Conservation (phyloP, 2,329 filamentous ascomycete species). For the Chaetoscypha palmicola region DNA sequence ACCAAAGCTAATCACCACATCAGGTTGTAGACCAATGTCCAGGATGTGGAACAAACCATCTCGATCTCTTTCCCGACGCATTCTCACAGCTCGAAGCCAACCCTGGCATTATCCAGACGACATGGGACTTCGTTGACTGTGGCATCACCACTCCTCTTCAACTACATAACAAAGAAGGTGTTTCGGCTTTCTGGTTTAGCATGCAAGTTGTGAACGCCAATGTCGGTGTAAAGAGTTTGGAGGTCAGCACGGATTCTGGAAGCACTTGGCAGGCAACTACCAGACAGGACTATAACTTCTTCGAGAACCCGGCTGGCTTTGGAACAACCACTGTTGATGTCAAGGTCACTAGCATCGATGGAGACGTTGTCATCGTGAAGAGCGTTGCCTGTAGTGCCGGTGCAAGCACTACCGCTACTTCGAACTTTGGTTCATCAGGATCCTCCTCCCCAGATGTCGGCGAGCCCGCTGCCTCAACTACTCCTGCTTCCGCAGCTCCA, state of each 20-base stretch:
- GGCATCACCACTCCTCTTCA: conserved; percentile 42
- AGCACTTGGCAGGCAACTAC: conserved; percentile 50
- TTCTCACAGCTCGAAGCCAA: conserved; percentile 40
- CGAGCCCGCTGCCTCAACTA: not conserved
- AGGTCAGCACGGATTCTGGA: conserved; percentile 55
- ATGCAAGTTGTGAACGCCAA: conserved; percentile 61
- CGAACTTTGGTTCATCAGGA: conserved; percentile 21
- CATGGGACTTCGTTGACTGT: conserved; percentile 44
- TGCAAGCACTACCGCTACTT: conserved; percentile 16
- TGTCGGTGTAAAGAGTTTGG: conserved; percentile 46
- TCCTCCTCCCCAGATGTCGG: not conserved
- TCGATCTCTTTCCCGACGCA: conserved; percentile 48
- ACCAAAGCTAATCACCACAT: too few relatives aligned
- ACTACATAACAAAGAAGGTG: conserved; percentile 47
- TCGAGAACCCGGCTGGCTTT: conserved; percentile 52
- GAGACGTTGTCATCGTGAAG: conserved; percentile 44
- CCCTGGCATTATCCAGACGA: conserved; percentile 42
- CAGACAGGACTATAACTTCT: conserved; percentile 53
- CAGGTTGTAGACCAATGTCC: conserved; percentile 52
- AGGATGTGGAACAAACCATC: conserved; percentile 44
- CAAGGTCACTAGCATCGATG: conserved; percentile 46
- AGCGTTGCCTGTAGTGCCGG: conserved; percentile 37
- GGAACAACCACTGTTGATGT: conserved; percentile 47
- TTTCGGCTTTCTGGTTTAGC: conserved; percentile 47
- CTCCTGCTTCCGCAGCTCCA: conserved; percentile 3